Conservation (phyloP, 2,329 filamentous ascomycete genomes). For the Corynespora cassiicola region DNA sequence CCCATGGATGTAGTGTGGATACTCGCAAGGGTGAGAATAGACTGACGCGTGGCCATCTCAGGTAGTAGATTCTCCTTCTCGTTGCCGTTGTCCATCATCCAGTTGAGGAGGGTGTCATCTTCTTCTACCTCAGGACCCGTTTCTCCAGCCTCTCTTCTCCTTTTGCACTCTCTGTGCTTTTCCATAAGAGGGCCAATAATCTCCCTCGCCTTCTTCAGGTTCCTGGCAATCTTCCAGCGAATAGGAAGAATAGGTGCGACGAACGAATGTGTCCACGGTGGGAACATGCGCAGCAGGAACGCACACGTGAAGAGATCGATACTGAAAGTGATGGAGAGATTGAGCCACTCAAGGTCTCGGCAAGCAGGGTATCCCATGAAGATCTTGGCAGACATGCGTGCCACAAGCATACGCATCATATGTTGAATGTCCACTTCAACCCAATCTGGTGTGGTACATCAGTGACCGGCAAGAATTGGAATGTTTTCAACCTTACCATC, state of each 20-base stretch:
- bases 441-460: conserved; percentile 12
- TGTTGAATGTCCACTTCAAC: conserved; percentile 19
- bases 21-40: conserved; percentile 15
- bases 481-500: conserved; percentile 2
- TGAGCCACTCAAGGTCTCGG: conserved; percentile 48
- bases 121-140: conserved; percentile 2
- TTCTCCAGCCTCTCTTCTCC: not conserved
- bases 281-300: conserved; percentile 41
- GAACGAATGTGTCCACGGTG: conserved; percentile 40
- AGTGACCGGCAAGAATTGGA: not conserved
- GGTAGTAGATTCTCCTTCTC: conserved; percentile 6
- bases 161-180: conserved; percentile 2
- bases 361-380: conserved; percentile 46
- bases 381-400: conserved; percentile 49
- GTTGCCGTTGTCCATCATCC: conserved; percentile 14
- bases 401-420: conserved; percentile 40
- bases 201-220: conserved; percentile 1
- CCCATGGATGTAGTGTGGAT: conserved; percentile 15
- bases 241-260: conserved; percentile 13
- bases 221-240: conserved; percentile 2
- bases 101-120: conserved; percentile 10
- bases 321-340: conserved; percentile 40
- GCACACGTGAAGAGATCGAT: conserved; percentile 42
- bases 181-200: conserved; percentile 10
- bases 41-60: conserved; percentile 11